Conservation (phyloP, 768 basidiomycete species). For the Suillus lakei region DNA sequence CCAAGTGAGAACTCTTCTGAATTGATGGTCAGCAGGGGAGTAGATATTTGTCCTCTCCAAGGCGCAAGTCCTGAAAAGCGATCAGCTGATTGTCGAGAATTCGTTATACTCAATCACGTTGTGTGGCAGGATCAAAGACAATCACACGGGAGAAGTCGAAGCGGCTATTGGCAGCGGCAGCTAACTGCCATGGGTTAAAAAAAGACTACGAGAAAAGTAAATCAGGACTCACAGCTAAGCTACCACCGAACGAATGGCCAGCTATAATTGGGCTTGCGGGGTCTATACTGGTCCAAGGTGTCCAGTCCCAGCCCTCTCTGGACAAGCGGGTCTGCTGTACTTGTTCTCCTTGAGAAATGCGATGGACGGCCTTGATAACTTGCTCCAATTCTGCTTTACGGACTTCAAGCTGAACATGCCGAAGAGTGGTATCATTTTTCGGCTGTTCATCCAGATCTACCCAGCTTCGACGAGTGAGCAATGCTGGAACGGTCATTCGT, state of each 20-base stretch:
- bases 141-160: conserved; percentile 33
- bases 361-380: conserved; percentile 30
- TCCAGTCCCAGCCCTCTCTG: conserved; percentile 18
- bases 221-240: conserved; percentile 27
- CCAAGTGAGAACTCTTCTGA: conserved; percentile 45
- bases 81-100: conserved; percentile 30
- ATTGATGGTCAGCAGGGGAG: conserved; percentile 45
- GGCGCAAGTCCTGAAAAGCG: conserved; percentile 31
- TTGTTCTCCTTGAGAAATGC: conserved; percentile 12
- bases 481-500: background rate
- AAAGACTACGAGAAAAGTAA: background rate
- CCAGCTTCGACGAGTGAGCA: conserved; percentile 23
- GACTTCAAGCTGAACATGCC: conserved; percentile 37
- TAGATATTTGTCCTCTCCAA: conserved; percentile 28
- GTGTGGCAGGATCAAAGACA: conserved; percentile 33
- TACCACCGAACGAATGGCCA: conserved; percentile 39
- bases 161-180: conserved; percentile 22
- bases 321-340: background rate
- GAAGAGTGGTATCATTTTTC: conserved; percentile 36
- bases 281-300: conserved; percentile 24
- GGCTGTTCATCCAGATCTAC: conserved; percentile 34
- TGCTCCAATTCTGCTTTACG: conserved; percentile 44
- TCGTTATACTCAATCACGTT: conserved; percentile 28
- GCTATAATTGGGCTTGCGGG: conserved; percentile 28
- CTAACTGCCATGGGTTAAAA: conserved; percentile 22